Evolutionary conservation across 345 rosid species (phyloP).

Genomic region (Odontarrhena argentea): DNA sequence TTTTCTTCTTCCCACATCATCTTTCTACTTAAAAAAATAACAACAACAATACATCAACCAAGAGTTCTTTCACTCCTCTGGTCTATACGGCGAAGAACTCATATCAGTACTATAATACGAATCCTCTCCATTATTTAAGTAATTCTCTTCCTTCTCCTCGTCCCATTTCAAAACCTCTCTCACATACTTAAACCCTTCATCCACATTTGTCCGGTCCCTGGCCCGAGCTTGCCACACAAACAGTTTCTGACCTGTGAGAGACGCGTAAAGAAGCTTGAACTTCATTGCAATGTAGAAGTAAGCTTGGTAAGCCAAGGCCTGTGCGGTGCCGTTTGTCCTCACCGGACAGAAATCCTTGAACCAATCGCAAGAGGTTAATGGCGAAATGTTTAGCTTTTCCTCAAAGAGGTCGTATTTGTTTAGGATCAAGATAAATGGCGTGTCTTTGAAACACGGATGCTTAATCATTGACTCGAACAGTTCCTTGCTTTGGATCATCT

Average conservation of each 20-base stretch:
- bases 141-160: conserved; percentile 85
- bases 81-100: conserved; percentile 73
- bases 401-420: conserved; percentile 95
- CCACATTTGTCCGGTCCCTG: conserved; percentile 69
- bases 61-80: conserved; percentile 32
- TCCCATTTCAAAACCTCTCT: conserved; percentile 98
- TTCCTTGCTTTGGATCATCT: conserved; percentile 88
- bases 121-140: conserved; percentile 74
- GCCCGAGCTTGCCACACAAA: conserved; percentile 93
- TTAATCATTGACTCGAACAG: conserved; percentile 75
- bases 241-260: conserved; percentile 73
- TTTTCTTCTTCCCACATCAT: not conserved
- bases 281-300: conserved; percentile 91
- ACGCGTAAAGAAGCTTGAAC: conserved; percentile 87
- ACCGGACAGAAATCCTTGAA: conserved; percentile 82
- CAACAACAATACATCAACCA: conserved; percentile 22
- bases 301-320: conserved; percentile 86
- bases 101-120: conserved; percentile 90
- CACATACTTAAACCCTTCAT: conserved; percentile 85
- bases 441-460: conserved; percentile 89
- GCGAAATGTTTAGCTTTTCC: conserved; percentile 75
- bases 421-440: conserved; percentile 75
- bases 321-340: conserved; percentile 61
- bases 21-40: not conserved
- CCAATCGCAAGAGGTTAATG: conserved; percentile 77